Evolutionary conservation across 2,329 filamentous ascomycete genomes (phyloP), one percentile per base, ranked within the genome.

Genomic region (Gaeumannomyces sp.): DNA sequence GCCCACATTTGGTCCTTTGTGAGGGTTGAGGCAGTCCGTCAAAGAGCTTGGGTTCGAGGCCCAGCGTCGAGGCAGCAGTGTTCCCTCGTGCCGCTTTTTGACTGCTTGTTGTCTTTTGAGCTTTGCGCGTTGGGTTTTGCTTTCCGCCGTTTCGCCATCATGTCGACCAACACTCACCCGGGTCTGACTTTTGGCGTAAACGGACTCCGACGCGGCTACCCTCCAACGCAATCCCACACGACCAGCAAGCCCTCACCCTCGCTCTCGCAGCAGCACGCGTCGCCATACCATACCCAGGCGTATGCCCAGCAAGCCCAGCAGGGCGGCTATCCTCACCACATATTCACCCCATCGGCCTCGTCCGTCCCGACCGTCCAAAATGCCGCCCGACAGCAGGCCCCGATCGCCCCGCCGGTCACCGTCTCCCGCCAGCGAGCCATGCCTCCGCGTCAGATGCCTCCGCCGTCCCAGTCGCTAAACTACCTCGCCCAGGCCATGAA

Each of bases 231-330:
- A 70, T 76, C 80, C 66, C 80, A 78, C 68, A 80, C 81, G 70
- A 77, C 79, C 68, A 84, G 81, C 72, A 85, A 86, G 72, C 81
- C 83, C 67, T 83, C 83, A 33, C 81, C 83, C 56, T 80, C 81
- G 28, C 79, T 79, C 35, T 72, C 83, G 22, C 50, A 38, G 68
- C 83, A 84, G 68, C 78, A 83, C 70, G 80, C 82, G 66, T 80
- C 83, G 66, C 80, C 83, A 2, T 86, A 86, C 71, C 83, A 84
- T 72, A 71, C 79, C 64, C 80, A 83, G 68, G 76, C 79, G 66
- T 86, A 86, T 28, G 65, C 66, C 62, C 83, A 85, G 71, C 82
- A 83, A 70, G 76, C 79, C 33, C 75, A 79, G 22, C 77, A 79
- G 66, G 76, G 75, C 66, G 70, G 77, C 27, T 85, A 84, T 68